A percentile compares a stretch with the other conserved stretches of the same genome.
These are phyloP conservation scores for Botrytis galanthina DNA, from an alignment of 2,329 filamentous ascomycete genomes.

Conservation along the genomic window DNA sequence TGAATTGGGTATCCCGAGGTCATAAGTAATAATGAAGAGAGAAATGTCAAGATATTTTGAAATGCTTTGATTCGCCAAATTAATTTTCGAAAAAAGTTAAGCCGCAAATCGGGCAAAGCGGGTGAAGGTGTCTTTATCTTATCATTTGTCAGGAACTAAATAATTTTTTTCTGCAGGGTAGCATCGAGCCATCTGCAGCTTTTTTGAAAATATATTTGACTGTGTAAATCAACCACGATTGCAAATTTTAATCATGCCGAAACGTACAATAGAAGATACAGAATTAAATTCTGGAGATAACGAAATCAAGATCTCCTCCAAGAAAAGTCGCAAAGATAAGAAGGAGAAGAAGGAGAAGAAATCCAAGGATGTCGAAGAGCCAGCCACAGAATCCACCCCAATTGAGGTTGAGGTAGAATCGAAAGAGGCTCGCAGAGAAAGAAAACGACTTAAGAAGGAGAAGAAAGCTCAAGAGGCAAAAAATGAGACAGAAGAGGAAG, in stretches of 20 bases:
- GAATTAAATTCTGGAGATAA: conserved; percentile 27
- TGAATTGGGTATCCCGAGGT: background rate
- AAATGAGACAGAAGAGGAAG: conserved; percentile 26
- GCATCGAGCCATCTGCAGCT: background rate
- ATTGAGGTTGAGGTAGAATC: conserved; percentile 35
- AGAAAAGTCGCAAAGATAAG: conserved; percentile 36
- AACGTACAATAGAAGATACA: conserved; percentile 37
- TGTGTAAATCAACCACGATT: conserved; percentile 5
- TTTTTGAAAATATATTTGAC: background rate
- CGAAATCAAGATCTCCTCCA: conserved; percentile 24
- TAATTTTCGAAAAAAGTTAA: background rate
- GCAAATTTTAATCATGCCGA: conserved; percentile 32
- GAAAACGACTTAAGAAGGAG: conserved; percentile 42
- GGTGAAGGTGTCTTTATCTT: conserved; percentile 2
- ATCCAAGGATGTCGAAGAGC: conserved; percentile 27
- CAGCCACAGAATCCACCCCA: conserved; percentile 21
- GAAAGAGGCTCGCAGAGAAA: conserved; percentile 42
- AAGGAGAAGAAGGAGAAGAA: conserved; percentile 26
- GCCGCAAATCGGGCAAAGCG: background rate
- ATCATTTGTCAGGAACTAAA: conserved; percentile 13
- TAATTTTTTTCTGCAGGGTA: conserved; percentile 14
- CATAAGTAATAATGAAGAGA: background rate
- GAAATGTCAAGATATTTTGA: background rate
- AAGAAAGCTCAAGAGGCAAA: conserved; percentile 28
- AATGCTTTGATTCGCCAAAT: background rate